Evolutionary conservation across 345 rosid species (phyloP).

Genomic region (Pugionium dolabratum): DNA sequence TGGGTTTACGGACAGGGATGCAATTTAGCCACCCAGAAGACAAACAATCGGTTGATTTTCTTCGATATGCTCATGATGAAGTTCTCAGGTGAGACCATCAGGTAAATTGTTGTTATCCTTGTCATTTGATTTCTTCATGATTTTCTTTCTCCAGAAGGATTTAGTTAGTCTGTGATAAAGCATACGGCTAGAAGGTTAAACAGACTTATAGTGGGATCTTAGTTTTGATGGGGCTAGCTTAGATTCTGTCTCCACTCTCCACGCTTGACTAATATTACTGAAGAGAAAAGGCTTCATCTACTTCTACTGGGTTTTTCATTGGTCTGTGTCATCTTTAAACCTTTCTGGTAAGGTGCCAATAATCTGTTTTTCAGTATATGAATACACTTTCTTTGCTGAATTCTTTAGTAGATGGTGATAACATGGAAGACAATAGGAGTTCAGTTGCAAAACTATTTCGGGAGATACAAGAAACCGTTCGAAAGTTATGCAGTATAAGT

Average conservation of each 20-base stretch:
- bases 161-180: constrained; percentile 14
- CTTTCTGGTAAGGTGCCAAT: not conserved
- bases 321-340: constrained; percentile 17
- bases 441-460: constrained; percentile 55
- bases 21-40: constrained; percentile 63
- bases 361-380: not conserved
- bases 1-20: constrained; percentile 60
- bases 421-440: constrained; percentile 41
- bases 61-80: constrained; percentile 64
- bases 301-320: not conserved
- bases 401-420: constrained; percentile 46
- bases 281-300: not conserved
- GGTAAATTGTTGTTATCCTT: constrained; percentile 35
- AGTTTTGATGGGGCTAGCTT: not conserved
- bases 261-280: not conserved
- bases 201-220: not conserved
- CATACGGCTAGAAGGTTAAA: not conserved
- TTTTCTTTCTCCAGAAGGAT: not conserved
- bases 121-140: not conserved
- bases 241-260: not conserved
- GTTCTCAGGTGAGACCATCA: constrained; percentile 72
- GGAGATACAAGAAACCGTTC: constrained; percentile 52
- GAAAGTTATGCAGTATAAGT: constrained; percentile 44
- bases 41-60: constrained; percentile 61
- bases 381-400: constrained; percentile 13